Percentiles rank a stretch among this genome's conserved stretches.
Conservation (phyloP, 352 stramenopile species). For the Phytophthora macrochlamydospora region DNA sequence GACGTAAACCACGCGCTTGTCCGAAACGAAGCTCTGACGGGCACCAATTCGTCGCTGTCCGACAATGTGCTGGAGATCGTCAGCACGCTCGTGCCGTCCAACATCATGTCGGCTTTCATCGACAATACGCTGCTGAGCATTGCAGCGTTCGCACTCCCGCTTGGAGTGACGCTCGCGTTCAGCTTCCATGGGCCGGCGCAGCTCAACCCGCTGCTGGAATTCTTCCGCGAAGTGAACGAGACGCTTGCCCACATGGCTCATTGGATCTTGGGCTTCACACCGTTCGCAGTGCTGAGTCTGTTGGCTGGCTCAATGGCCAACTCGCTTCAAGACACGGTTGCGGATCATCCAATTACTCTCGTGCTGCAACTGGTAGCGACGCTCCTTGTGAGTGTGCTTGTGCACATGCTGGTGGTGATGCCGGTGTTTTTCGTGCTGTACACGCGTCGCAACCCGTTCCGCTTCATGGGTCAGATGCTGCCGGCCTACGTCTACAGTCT, state of each 20-base stretch:
- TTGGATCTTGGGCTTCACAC: constrained; percentile 77
- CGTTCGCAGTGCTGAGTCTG: constrained; percentile 71
- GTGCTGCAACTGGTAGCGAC: constrained; percentile 53
- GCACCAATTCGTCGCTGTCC: constrained; percentile 51
- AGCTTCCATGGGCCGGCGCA: constrained; percentile 75
- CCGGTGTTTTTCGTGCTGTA: constrained; percentile 61
- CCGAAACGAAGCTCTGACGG: constrained; percentile 43
- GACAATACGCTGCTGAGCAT: constrained; percentile 70
- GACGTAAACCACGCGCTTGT: constrained; percentile 67
- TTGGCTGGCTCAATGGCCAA: constrained; percentile 66
- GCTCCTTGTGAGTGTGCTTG: constrained; percentile 44
- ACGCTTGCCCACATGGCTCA: constrained; percentile 78
- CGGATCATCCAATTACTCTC: constrained; percentile 47
- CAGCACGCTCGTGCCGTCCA: constrained; percentile 65
- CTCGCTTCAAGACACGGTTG: constrained; percentile 42
- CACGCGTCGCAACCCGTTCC: constrained; percentile 71
- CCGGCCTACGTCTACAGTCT: constrained; percentile 75
- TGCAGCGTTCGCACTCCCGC: constrained; percentile 70
- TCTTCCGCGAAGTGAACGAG: constrained; percentile 81
- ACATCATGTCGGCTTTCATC: constrained; percentile 77
- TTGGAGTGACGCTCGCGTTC: constrained; percentile 63
- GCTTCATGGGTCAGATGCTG: constrained; percentile 70
- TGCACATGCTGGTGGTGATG: constrained; percentile 73
- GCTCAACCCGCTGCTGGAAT: constrained; percentile 80
- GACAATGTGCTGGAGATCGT: constrained; percentile 71